Percentiles rank a stretch among this genome's conserved stretches.
phyloP scores from a whole-genome alignment of 2,329 filamentous ascomycete genomes.

The Aspergillus pseudoviridinutans region DNA sequence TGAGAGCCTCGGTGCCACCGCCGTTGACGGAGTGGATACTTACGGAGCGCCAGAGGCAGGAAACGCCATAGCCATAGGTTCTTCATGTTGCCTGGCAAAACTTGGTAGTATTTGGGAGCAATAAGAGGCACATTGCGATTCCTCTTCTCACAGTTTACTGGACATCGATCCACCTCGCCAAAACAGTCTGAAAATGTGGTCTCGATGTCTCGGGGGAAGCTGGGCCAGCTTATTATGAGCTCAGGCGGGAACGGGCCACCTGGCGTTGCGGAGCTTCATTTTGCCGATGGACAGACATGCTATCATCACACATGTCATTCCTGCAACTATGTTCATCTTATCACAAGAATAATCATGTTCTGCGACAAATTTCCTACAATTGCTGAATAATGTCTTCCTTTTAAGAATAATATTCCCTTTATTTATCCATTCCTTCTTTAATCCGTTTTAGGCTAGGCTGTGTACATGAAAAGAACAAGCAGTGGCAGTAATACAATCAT shows the following conservation, averaged over 20 bases:
- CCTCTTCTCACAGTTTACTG: background rate
- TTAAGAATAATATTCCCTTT: background rate
- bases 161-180: slow-evolving; percentile 1
- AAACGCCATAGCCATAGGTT: slow-evolving; percentile 27
- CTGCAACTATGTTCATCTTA: background rate
- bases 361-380: background rate
- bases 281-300: slow-evolving; percentile 19
- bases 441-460: slow-evolving; percentile 15
- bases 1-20: slow-evolving; percentile 3
- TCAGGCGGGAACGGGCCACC: slow-evolving; percentile 30
- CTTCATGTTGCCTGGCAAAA: slow-evolving; percentile 33
- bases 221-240: slow-evolving; percentile 3
- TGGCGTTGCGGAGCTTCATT: slow-evolving; percentile 37
- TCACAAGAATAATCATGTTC: background rate
- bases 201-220: background rate
- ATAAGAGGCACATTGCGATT: slow-evolving; percentile 35
- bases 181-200: background rate
- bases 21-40: slow-evolving; percentile 13
- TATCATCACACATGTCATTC: background rate
- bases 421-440: background rate
- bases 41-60: slow-evolving; percentile 33
- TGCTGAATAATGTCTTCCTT: background rate
- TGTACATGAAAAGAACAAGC: slow-evolving; percentile 30
- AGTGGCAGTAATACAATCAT: slow-evolving; percentile 18
- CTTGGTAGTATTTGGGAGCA: slow-evolving; percentile 9